Conservation (phyloP, 1,139 yeast species). For the Candida sanyaensis region DNA sequence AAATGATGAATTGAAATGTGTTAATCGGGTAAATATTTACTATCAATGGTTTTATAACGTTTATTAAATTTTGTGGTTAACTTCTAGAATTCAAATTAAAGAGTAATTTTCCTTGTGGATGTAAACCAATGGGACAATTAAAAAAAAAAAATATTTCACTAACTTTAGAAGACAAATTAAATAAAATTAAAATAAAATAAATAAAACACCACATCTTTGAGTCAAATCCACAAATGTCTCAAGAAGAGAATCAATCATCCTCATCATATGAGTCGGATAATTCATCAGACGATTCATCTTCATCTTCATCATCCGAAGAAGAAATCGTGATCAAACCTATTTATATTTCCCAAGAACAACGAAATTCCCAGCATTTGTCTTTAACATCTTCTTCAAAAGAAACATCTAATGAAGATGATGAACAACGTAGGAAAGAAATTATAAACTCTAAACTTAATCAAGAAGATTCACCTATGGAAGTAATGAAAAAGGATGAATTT, state of each 20-base stretch:
- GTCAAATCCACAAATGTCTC: not conserved
- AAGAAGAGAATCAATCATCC: constrained; percentile 4
- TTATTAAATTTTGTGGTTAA: too few species aligned
- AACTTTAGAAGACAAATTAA: not conserved
- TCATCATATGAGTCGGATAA: constrained; percentile 8
- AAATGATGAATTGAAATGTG: too few species aligned
- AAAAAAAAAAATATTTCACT: not conserved
- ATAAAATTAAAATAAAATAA: too few species aligned
- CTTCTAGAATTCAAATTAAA: too few species aligned
- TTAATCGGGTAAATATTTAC: too few species aligned
- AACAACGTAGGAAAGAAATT: constrained; percentile 7
- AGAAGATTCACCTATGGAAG: not conserved
- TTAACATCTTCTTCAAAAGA: not conserved
- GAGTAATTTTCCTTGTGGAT: too few species aligned
- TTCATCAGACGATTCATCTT: constrained; percentile 5
- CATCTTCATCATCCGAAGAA: constrained; percentile 7
- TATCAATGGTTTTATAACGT: too few species aligned
- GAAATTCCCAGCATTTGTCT: constrained; percentile 1
- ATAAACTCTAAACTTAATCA: constrained; percentile 12
- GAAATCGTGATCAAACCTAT: constrained; percentile 13
- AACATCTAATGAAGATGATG: not conserved
- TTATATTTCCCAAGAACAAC: constrained; percentile 12
- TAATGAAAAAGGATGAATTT: constrained; percentile 9
- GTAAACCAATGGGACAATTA: too few species aligned
- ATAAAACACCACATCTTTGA: not conserved